Evolutionary conservation across 192 early-diverging fungal species (phyloP).

Genomic region (Linnemannia zychae): DNA sequence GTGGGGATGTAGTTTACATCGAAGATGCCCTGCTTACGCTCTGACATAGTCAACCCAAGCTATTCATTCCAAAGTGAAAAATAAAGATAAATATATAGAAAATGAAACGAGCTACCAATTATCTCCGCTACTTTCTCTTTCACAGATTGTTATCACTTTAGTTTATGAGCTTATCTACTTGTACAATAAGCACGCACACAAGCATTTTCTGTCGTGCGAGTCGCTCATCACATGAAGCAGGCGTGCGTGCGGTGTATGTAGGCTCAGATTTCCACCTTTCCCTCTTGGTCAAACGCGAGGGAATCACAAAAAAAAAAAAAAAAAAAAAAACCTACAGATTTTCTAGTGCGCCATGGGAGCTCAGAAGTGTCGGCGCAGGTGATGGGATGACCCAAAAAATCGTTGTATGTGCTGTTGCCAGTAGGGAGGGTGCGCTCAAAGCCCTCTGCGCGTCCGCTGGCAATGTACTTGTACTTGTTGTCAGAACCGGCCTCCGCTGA

Average conservation of each 20-base stretch:
- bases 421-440: constrained; percentile 58
- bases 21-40: constrained; percentile 41
- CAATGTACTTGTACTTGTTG: constrained; percentile 61
- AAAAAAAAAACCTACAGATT: constrained; percentile 23
- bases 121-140: no score
- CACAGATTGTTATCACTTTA: background rate
- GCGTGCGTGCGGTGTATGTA: no score
- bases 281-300: background rate
- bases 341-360: constrained; percentile 49
- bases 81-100: background rate
- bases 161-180: background rate
- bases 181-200: no score
- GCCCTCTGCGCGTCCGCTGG: constrained; percentile 44
- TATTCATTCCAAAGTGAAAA: constrained; percentile 6
- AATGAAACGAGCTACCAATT: no score
- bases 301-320: background rate
- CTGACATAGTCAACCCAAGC: constrained; percentile 58
- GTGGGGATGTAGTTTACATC: constrained; percentile 63
- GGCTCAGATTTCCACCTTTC: no score
- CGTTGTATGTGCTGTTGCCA: constrained; percentile 48
- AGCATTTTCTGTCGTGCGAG: no score
- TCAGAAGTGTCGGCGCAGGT: constrained; percentile 62
- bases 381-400: constrained; percentile 58
- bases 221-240: no score
- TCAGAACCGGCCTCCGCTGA: constrained; percentile 42